Evolutionary conservation across 768 basidiomycete species (phyloP).

Genomic region (Rhodotorula paludigena): DNA sequence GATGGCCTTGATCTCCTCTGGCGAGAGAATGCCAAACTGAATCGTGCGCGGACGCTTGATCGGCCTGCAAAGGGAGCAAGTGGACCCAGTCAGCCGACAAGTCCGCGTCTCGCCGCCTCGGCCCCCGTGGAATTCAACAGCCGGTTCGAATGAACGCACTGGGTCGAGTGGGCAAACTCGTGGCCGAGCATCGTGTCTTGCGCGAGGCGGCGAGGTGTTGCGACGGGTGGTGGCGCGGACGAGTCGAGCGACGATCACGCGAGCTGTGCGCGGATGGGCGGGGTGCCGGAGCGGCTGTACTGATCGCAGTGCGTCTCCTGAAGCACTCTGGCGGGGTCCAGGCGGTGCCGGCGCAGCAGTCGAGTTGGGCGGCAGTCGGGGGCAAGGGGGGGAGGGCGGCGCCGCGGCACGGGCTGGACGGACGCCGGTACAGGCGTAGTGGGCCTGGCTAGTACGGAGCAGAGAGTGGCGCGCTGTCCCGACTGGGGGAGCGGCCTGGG

Average conservation of each 20-base stretch:
- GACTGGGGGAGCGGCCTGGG: too few species aligned
- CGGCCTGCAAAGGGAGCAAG: conserved; percentile 19
- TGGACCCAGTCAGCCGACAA: not conserved
- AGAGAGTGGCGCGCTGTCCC: too few species aligned
- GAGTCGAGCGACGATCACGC: not conserved
- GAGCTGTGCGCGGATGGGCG: not conserved
- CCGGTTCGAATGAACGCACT: conserved; percentile 19
- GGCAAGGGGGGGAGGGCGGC: too few species aligned
- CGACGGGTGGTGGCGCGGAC: not conserved
- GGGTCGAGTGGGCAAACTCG: conserved; percentile 36
- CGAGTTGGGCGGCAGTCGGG: too few species aligned
- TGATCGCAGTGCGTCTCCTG: too few species aligned
- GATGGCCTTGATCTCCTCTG: conserved; percentile 99
- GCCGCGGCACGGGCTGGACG: too few species aligned
- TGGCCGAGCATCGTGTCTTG: conserved; percentile 35
- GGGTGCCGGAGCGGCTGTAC: not conserved
- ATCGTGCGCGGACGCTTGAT: conserved; percentile 67
- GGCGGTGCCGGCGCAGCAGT: too few species aligned
- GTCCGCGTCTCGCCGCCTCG: too few species aligned
- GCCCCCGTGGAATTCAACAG: too few species aligned
- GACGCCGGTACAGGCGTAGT: too few species aligned
- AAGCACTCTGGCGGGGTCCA: too few species aligned
- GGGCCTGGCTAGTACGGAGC: too few species aligned
- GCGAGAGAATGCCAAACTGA: conserved; percentile 96
- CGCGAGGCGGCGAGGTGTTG: not conserved